phyloP scores from a whole-genome alignment of 495 filamentous ascomycete species.

The Symbiotaphrina buchneri region DNA sequence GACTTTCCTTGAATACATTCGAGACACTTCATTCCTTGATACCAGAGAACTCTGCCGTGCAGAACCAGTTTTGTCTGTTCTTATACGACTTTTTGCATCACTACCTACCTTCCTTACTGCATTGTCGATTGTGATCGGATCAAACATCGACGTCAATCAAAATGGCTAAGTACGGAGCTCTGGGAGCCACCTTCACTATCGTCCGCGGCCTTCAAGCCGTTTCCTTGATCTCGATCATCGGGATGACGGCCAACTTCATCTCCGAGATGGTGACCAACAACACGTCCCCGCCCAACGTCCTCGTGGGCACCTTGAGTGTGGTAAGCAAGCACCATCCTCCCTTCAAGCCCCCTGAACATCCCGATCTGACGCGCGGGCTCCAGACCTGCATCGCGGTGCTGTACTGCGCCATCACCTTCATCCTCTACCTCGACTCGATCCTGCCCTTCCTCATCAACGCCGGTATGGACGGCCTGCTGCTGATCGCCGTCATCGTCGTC shows the following conservation, averaged over 20 bases:
- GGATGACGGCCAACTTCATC: constrained; percentile 66
- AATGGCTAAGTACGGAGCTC: constrained; percentile 41
- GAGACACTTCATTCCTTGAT: too few relatives aligned
- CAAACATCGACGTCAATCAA: too few relatives aligned
- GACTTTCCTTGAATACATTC: too few relatives aligned
- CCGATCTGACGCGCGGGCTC: constrained; percentile 1
- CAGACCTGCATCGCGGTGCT: constrained; percentile 57
- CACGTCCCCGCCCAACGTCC: constrained; percentile 38
- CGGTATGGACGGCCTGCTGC: constrained; percentile 37
- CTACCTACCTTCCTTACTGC: too few relatives aligned
- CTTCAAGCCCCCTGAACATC: not conserved
- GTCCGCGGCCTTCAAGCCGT: constrained; percentile 47
- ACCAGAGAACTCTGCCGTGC: too few relatives aligned
- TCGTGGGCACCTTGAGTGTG: constrained; percentile 58
- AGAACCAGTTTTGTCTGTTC: too few relatives aligned
- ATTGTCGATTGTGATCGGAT: too few relatives aligned
- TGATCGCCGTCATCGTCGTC: constrained; percentile 50
- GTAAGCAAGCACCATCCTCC: constrained; percentile 25
- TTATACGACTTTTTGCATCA: too few relatives aligned
- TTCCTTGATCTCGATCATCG: constrained; percentile 58
- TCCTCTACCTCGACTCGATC: constrained; percentile 54
- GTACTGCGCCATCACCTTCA: constrained; percentile 51
- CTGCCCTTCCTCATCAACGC: constrained; percentile 48
- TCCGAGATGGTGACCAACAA: constrained; percentile 43
- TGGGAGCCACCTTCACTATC: constrained; percentile 57